These are phyloP conservation scores for Rubroboletus pulcherrimus DNA, from an alignment of 768 basidiomycete species.

Conservation along the genomic window DNA sequence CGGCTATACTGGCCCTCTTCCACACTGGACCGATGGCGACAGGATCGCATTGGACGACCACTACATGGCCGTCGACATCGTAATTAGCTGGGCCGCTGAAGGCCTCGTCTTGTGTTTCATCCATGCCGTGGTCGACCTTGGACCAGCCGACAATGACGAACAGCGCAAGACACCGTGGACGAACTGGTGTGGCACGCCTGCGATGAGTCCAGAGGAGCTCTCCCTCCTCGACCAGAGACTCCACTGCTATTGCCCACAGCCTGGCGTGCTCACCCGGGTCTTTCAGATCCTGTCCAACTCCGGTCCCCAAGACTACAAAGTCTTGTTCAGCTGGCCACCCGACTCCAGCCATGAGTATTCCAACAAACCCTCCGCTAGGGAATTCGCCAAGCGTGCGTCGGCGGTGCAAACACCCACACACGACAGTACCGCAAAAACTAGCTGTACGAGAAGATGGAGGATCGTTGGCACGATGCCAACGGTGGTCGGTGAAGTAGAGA, in stretches of 20 bases:
- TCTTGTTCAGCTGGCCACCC: constrained; percentile 77
- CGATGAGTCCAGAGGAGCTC: constrained; percentile 54
- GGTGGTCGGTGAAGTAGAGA: constrained; percentile 67
- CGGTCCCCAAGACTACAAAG: constrained; percentile 43
- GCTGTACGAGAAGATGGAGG: constrained; percentile 81
- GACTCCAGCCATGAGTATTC: constrained; percentile 43
- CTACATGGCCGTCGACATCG: constrained; percentile 86
- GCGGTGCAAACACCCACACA: constrained; percentile 54
- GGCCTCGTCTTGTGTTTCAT: constrained; percentile 86
- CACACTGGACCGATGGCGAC: constrained; percentile 60
- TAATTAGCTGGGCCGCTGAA: constrained; percentile 86
- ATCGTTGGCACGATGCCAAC: constrained; percentile 63
- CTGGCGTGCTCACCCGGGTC: constrained; percentile 53
- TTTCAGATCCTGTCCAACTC: constrained; percentile 75
- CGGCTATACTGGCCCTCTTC: constrained; percentile 57
- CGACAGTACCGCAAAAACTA: constrained; percentile 74
- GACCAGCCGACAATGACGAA: constrained; percentile 70
- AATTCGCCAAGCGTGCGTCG: constrained; percentile 58
- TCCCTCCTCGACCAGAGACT: constrained; percentile 58
- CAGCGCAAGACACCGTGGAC: constrained; percentile 71
- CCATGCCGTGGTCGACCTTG: constrained; percentile 76
- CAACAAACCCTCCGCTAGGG: constrained; percentile 40
- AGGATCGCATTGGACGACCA: constrained; percentile 65
- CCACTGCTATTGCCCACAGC: constrained; percentile 49
- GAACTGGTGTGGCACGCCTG: constrained; percentile 84